Base-by-base conservation (phyloP, 2,329 filamentous ascomycete species). In the Ophioceras dolichostomum region DNA sequence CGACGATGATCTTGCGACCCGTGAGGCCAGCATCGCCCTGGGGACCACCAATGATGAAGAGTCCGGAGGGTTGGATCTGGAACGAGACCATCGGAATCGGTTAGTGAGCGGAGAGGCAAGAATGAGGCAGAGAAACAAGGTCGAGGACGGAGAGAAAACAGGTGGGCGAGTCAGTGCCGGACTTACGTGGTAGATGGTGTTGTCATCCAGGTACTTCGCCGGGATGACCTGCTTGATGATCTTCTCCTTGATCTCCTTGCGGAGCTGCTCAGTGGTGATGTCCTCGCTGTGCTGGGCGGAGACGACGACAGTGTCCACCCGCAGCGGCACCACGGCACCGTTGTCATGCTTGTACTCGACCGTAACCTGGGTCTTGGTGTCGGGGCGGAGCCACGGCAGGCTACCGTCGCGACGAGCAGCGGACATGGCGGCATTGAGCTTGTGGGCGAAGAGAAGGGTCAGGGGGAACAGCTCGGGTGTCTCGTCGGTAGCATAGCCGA, bases 291-390 rank as follows among this genome's bases (percentile, higher is more conserved):
- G 91, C 70, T 98, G 91, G 50, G 91, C 88, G 56, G 83, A 93
- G 58, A 98, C 81, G 58, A 98, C 91, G 46, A 98, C 82, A 46
- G 91, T 96, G 77, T 98, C 83, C 45, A 96, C 91, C 54, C 88
- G 80, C 57, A 84, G 69, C 52, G 91, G 91, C 47, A 95, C 69
- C 55, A 98, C 91, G 47, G 87, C 91, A 60, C 91, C 87, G 59
- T 79, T 78, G 60, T 98, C 91, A 67, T 96, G 85, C 65, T 86
- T 83, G 73, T 98, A 98, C 78, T 98, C 91, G 55, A 98, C 73
- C 48, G 91, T 98, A 64, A 98, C 89, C 70, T 98, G 91, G 47
- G 91, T 98, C 83, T 98, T 98, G 71, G 91, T 98, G 68, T 98
- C 91, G 47, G 91, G 91, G 60, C 89, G 79, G 57, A 98, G 74